These are phyloP conservation scores for Fraxinus ornus DNA, from an alignment of 305 asterid genomes.

Conservation along the genomic window DNA sequence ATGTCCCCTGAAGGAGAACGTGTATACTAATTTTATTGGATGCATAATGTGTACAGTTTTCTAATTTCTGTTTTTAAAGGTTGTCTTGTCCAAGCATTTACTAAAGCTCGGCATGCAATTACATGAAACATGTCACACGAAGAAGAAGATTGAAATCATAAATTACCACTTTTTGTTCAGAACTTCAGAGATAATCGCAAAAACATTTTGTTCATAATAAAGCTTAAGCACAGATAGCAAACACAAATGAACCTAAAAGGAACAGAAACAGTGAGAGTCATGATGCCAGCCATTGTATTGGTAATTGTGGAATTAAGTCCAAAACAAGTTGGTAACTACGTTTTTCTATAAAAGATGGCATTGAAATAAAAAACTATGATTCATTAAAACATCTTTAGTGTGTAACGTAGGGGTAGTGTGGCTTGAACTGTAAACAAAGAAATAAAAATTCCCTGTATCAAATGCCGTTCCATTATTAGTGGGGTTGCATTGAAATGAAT, in stretches of 20 bases:
- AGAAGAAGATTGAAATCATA: neutral
- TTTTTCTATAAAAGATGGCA: neutral
- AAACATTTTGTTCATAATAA: neutral
- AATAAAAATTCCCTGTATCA: neutral
- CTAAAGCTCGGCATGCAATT: constrained; percentile 11
- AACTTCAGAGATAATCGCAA: neutral
- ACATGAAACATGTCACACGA: neutral
- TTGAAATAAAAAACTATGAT: neutral
- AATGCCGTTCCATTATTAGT: neutral
- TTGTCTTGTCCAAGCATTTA: neutral
- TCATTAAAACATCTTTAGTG: neutral
- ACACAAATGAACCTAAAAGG: neutral
- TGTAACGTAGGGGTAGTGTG: neutral
- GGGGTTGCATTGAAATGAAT: neutral
- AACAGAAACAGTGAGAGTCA: neutral
- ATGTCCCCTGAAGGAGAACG: constrained; percentile 99
- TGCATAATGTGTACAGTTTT: neutral
- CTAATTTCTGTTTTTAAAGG: neutral
- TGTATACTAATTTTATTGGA: constrained; percentile 37
- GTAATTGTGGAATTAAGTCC: neutral
- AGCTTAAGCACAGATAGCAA: neutral
- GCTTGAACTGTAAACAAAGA: neutral
- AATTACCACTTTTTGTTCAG: neutral
- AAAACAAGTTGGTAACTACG: neutral
- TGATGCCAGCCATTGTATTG: neutral